Conservation (phyloP, 192 early-diverging fungal species). For the Lobosporangium transversale region DNA sequence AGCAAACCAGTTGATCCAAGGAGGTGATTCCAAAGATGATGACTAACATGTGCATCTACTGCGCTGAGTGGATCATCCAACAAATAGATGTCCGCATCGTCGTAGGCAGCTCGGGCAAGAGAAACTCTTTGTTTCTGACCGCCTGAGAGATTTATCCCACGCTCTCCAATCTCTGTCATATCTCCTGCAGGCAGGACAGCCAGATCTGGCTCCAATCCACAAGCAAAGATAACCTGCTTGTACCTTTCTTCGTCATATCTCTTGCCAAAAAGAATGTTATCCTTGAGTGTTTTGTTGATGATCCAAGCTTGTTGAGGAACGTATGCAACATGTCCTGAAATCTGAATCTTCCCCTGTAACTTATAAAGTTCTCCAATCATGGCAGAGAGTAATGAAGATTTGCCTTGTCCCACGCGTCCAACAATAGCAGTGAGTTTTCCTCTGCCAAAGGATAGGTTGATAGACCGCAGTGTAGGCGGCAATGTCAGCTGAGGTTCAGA, state of each 20-base stretch:
- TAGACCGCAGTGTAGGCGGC: conserved; percentile 22
- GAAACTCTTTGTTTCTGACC: conserved; percentile 82
- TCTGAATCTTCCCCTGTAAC: conserved; percentile 63
- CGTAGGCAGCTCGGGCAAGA: conserved; percentile 84
- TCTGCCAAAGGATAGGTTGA: conserved; percentile 50
- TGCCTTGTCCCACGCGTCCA: conserved; percentile 67
- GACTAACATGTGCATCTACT: conserved; percentile 61
- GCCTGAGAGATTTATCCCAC: conserved; percentile 72
- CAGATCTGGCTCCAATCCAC: conserved; percentile 78
- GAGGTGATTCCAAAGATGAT: conserved; percentile 58
- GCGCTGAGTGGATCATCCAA: conserved; percentile 83
- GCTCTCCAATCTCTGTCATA: conserved; percentile 72
- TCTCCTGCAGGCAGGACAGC: conserved; percentile 73
- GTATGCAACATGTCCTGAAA: conserved; percentile 78
- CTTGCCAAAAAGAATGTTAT: conserved; percentile 91
- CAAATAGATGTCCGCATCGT: conserved; percentile 72
- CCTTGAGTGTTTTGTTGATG: conserved; percentile 88
- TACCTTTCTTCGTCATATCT: conserved; percentile 71
- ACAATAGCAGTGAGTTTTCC: conserved; percentile 66
- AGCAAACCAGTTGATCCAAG: conserved; percentile 30
- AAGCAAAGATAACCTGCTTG: conserved; percentile 69
- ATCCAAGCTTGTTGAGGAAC: conserved; percentile 93
- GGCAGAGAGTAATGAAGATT: conserved; percentile 57
- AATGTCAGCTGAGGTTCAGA: not conserved
- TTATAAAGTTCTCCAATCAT: conserved; percentile 91